Evolutionary conservation across 805 yeast species (phyloP).

Genomic region (Yamadazyma endophytica): DNA sequence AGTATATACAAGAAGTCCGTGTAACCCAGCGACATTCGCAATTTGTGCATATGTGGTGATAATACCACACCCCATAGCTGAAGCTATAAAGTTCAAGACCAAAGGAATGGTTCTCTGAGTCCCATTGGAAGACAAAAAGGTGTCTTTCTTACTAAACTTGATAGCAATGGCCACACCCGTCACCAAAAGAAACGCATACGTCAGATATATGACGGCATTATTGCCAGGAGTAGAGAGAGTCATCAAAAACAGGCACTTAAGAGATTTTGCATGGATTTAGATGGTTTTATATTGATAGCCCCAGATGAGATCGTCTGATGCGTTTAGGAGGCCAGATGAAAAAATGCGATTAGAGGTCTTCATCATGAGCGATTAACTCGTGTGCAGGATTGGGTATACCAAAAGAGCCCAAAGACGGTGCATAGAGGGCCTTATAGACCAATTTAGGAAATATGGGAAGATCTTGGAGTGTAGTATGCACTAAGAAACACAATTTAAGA

Average conservation of each 20-base stretch:
- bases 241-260: neutral
- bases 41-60: constrained; percentile 82
- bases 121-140: constrained; percentile 74
- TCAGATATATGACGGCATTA: constrained; percentile 40
- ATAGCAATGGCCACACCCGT: constrained; percentile 48
- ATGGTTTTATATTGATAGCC: too few relatives aligned
- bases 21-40: constrained; percentile 81
- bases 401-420: too few relatives aligned
- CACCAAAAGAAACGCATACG: constrained; percentile 35
- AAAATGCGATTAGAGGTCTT: too few relatives aligned
- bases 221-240: constrained; percentile 38
- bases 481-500: too few relatives aligned
- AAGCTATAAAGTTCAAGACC: constrained; percentile 84
- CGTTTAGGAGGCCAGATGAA: too few relatives aligned
- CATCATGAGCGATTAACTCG: too few relatives aligned
- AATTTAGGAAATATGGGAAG: too few relatives aligned
- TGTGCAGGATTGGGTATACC: too few relatives aligned
- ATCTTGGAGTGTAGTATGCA: too few relatives aligned
- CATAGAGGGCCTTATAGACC: too few relatives aligned
- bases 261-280: too few relatives aligned
- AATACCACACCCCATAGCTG: constrained; percentile 90
- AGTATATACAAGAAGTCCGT: constrained; percentile 80
- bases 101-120: constrained; percentile 77
- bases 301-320: too few relatives aligned
- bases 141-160: constrained; percentile 48